These are phyloP conservation scores for Cornus controversa DNA, from an alignment of 148 eudicot genomes.

Conservation along the genomic window DNA sequence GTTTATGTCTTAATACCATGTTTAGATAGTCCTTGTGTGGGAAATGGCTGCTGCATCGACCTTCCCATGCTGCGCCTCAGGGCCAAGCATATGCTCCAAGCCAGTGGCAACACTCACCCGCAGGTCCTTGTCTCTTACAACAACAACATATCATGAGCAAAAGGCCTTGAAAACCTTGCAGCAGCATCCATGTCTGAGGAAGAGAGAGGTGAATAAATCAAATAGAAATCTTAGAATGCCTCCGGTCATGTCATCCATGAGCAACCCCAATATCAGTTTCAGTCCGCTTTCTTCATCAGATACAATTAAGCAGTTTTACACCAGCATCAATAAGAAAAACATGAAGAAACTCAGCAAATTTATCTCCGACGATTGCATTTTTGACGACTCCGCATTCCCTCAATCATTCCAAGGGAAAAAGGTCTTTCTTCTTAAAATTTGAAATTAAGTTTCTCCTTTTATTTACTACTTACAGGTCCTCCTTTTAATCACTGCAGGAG, in stretches of 20 bases:
- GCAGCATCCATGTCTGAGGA: background rate
- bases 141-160: slow-evolving; percentile 1
- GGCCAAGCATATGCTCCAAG: slow-evolving; percentile 1
- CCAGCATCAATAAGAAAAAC: slow-evolving; percentile 53
- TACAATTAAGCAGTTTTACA: slow-evolving; percentile 53
- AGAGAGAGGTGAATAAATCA: background rate
- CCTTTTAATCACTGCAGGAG: slow-evolving; percentile 43
- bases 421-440: slow-evolving; percentile 29
- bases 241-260: slow-evolving; percentile 12
- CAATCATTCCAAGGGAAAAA: slow-evolving; percentile 57
- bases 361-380: slow-evolving; percentile 48
- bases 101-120: background rate
- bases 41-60: slow-evolving; percentile 5
- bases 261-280: slow-evolving; percentile 6
- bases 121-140: slow-evolving; percentile 3
- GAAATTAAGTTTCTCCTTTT: background rate
- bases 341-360: slow-evolving; percentile 32
- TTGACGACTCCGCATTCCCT: slow-evolving; percentile 65
- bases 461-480: background rate
- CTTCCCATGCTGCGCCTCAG: slow-evolving; percentile 7
- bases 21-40: background rate
- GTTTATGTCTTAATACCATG: background rate
- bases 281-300: slow-evolving; percentile 29
- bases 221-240: background rate
- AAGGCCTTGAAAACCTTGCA: background rate